A percentile compares a stretch with the other conserved stretches of the same genome.
Evolutionary conservation across 208 protist genomes (phyloP).

Genomic region (Leishmania major): DNA sequence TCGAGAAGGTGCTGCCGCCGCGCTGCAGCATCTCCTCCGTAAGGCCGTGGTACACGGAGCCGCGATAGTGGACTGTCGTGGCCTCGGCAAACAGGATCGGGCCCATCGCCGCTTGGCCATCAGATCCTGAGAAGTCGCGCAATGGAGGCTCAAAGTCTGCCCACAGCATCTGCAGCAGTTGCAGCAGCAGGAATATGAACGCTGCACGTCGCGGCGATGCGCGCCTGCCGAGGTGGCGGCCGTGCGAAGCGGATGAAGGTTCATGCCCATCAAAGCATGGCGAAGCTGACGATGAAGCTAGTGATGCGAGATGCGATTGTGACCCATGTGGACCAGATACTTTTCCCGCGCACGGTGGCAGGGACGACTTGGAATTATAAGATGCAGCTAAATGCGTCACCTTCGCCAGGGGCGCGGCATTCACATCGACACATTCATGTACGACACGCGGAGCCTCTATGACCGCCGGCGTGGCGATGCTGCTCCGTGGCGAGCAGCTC

Average conservation of each 20-base stretch:
- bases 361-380: not conserved
- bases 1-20: slow-evolving; percentile 57
- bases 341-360: not conserved
- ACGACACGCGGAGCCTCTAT: not conserved
- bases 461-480: too few species aligned
- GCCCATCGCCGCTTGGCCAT: not conserved
- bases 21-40: slow-evolving; percentile 39
- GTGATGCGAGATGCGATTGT: not conserved
- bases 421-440: not conserved
- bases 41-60: slow-evolving; percentile 66
- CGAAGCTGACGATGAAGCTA: not conserved
- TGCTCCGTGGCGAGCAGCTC: not conserved
- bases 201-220: not conserved
- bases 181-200: not conserved
- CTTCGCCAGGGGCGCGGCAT: not conserved
- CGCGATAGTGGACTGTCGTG: slow-evolving; percentile 60
- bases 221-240: not conserved
- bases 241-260: too few species aligned
- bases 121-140: not conserved
- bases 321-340: not conserved
- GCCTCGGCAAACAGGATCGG: slow-evolving; percentile 25
- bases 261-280: not conserved
- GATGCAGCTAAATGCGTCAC: not conserved
- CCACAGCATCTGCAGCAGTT: slow-evolving; percentile 10
- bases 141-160: not conserved